Conservation (phyloP, 192 early-diverging fungal genomes). For the Backusella parvicylindrica region DNA sequence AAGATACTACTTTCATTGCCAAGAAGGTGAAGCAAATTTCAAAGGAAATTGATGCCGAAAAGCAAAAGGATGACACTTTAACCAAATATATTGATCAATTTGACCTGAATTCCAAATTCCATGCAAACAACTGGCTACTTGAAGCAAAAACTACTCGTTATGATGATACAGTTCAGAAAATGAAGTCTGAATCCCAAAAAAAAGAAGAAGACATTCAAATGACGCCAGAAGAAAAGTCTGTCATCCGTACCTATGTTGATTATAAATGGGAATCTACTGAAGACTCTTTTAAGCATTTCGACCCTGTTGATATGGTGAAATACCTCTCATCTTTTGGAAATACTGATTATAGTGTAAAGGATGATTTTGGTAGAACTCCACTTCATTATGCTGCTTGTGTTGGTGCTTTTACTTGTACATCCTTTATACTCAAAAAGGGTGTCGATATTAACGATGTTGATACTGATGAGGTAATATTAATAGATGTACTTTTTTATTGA, state of each 20-base stretch:
- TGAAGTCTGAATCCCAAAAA: not conserved
- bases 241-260: not conserved
- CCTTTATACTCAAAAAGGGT: slow-evolving; percentile 31
- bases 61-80: not conserved
- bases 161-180: not conserved
- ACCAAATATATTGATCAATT: not conserved
- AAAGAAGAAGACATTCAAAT: not conserved
- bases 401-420: slow-evolving; percentile 48
- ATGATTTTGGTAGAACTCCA: slow-evolving; percentile 50
- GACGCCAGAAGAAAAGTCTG: not conserved
- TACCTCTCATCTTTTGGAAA: slow-evolving; percentile 26
- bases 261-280: slow-evolving; percentile 30
- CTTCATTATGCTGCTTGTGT: slow-evolving; percentile 51
- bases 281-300: slow-evolving; percentile 20
- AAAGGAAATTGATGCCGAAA: slow-evolving; percentile 1
- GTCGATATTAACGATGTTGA: slow-evolving; percentile 23
- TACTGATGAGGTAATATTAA: slow-evolving; percentile 28
- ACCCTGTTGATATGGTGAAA: slow-evolving; percentile 49
- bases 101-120: not conserved
- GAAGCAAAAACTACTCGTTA: not conserved
- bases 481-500: not conserved
- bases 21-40: slow-evolving; percentile 27
- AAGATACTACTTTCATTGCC: not conserved
- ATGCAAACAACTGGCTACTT: slow-evolving; percentile 15
- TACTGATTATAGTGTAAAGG: slow-evolving; percentile 33